Evolutionary conservation across 768 basidiomycete genomes (phyloP), one percentile per base, ranked within the genome.

Genomic region (Inosperma sp.): DNA sequence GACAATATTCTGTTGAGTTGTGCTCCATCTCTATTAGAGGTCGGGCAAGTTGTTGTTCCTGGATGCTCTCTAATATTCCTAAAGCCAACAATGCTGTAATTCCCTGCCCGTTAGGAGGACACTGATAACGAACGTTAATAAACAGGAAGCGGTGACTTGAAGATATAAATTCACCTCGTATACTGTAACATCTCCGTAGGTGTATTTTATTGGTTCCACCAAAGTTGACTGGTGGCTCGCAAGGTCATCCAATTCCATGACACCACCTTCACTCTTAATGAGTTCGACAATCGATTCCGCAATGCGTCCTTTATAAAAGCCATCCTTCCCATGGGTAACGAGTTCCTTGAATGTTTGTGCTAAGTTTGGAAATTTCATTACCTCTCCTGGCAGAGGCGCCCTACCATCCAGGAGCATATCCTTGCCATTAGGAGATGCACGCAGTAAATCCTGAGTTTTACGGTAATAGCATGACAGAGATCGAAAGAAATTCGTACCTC

Each of bases 61-160:
- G 88, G 13, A 97, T 77, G 22, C 77, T 81, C 58, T 98, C 95
- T 42, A 99, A 72, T 52, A 99, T 91, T 2, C 96, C 96, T 17
- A 98, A 78, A 10, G 94, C 92, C 25, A 99, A 71, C 7, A 98
- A 77, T 0, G 96, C 91, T 4, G 94, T 95, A 34, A 99, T 80
- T n/a, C 85, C 95, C 79, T 97, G 94, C 7, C 95, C 93, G 64
- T 96, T 98, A 0, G 95, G 95, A 7, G 94, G 95, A 60, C 93
- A 95, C 91, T 92, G 36, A 5, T 37, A 13, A 33, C 30, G 44
- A n/a, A 45, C 30, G n/a, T 40, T 44, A 31, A 58, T 47, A 16
- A 54, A 45, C 10, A 17, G n/a, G n/a, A 25, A 33, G 7, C 46
- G 31, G 9, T 7, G 40, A 21, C 37, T 16, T 36, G 46, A 40